Conservation (phyloP, 176 grass and related monocot species). For the Bonia amplexicaulis region DNA sequence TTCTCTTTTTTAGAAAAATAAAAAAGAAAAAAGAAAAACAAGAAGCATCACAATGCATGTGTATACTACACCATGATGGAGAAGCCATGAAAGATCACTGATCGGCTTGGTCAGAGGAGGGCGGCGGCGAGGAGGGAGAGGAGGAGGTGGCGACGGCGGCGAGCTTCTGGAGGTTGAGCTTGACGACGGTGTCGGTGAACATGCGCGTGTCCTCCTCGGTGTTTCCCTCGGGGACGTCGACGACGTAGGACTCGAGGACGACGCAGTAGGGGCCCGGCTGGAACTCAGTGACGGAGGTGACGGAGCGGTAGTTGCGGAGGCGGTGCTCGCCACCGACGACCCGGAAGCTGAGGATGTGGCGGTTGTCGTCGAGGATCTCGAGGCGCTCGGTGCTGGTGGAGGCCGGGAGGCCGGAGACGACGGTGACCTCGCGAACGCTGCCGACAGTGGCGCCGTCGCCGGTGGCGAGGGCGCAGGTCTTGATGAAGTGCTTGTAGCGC, state of each 20-base stretch:
- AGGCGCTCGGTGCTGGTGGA: conserved; percentile 89
- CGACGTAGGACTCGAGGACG: conserved; percentile 90
- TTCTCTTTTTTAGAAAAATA: background rate
- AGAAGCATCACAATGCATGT: background rate
- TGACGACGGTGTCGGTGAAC: conserved; percentile 92
- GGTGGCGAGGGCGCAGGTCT: conserved; percentile 41
- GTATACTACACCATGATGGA: background rate
- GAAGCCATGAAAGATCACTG: background rate
- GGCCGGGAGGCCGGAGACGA: conserved; percentile 80
- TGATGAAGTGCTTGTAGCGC: conserved; percentile 99
- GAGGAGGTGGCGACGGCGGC: conserved; percentile 46
- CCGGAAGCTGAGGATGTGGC: conserved; percentile 87
- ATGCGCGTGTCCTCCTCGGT: conserved; percentile 84
- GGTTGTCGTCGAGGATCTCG: conserved; percentile 90
- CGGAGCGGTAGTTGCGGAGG: conserved; percentile 88
- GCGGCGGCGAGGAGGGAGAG: background rate
- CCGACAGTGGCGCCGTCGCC: conserved; percentile 76
- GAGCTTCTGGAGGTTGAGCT: conserved; percentile 93
- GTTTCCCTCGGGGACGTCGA: conserved; percentile 88
- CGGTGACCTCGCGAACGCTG: conserved; percentile 83
- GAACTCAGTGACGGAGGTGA: conserved; percentile 95
- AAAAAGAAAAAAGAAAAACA: background rate
- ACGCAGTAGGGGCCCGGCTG: conserved; percentile 39
- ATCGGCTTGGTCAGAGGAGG: background rate
- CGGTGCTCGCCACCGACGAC: conserved; percentile 92